Percentiles rank a stretch among this genome's conserved stretches.
These are phyloP conservation scores for Heimioporus retisporus DNA, from an alignment of 1,284 basidiomycete genomes.

Conservation along the genomic window DNA sequence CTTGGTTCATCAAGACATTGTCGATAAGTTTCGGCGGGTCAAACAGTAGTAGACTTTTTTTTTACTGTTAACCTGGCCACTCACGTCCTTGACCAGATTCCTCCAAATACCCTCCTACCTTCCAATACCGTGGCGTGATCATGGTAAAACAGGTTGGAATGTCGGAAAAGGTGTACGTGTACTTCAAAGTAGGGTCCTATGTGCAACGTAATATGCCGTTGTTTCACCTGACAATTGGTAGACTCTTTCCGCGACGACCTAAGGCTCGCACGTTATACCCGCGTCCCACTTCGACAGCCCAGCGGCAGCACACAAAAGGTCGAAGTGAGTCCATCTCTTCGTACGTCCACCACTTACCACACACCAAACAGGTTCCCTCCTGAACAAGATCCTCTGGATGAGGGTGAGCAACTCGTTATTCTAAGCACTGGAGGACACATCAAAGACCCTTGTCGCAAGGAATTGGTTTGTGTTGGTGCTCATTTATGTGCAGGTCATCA, in stretches of 20 bases:
- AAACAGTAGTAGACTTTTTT: conserved; percentile 84
- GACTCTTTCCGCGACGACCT: conserved; percentile 74
- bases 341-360: neutral
- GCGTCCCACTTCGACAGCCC: conserved; percentile 91
- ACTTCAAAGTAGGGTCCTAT: conserved; percentile 70
- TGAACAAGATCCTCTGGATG: conserved; percentile 89
- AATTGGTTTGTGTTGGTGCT: conserved; percentile 93
- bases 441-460: conserved; percentile 83
- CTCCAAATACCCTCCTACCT: conserved; percentile 77
- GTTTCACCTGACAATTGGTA: neutral
- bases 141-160: conserved; percentile 83
- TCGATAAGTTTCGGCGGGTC: conserved; percentile 59
- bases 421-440: conserved; percentile 84
- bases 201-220: conserved; percentile 56
- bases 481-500: conserved; percentile 65
- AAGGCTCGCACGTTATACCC: conserved; percentile 93
- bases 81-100: conserved; percentile 63
- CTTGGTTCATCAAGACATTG: conserved; percentile 88
- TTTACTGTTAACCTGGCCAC: neutral
- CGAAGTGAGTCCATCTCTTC: conserved; percentile 59
- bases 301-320: conserved; percentile 98
- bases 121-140: conserved; percentile 21
- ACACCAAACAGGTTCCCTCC: conserved; percentile 74
- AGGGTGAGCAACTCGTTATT: conserved; percentile 94
- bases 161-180: conserved; percentile 83